phyloP scores from a whole-genome alignment of 768 basidiomycete species.

The Leucocoprinus leucothites region DNA sequence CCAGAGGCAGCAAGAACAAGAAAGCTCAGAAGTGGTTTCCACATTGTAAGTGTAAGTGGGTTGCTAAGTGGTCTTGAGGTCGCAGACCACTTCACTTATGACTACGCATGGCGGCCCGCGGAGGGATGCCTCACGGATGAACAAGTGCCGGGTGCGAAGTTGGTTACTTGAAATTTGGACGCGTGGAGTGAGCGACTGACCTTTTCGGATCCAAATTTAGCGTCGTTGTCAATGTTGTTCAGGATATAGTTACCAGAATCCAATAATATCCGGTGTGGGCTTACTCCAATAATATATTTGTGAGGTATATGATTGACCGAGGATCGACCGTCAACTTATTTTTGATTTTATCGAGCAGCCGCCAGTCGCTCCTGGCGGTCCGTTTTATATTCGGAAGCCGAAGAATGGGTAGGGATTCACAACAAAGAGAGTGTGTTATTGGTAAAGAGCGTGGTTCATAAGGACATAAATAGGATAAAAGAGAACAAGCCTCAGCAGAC shows the following conservation, averaged over 20 bases:
- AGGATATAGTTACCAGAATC: not conserved
- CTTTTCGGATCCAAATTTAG: not conserved
- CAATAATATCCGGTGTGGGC: not conserved
- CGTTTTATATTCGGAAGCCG: not conserved
- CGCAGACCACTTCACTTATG: not conserved
- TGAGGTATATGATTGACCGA: not conserved
- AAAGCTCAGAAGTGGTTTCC: slow-evolving; percentile 4
- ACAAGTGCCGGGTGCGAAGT: slow-evolving; percentile 1
- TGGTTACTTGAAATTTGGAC: not conserved
- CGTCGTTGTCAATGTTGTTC: not conserved
- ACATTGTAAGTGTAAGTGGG: not conserved
- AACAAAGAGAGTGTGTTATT: not conserved
- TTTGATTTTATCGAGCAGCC: not conserved
- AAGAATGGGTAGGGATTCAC: not conserved
- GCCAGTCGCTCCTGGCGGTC: not conserved
- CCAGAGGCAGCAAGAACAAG: not conserved
- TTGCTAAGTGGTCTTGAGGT: not conserved
- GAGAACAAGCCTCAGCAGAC: not conserved
- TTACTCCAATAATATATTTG: not conserved
- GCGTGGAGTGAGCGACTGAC: not conserved
- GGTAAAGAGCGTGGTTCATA: not conserved
- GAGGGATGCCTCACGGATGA: not conserved
- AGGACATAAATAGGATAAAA: not conserved
- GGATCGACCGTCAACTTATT: not conserved
- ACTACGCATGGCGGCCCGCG: slow-evolving; percentile 1